Base-by-base conservation (phyloP, 148 eudicot genomes). In the Pouteria glomerata region DNA sequence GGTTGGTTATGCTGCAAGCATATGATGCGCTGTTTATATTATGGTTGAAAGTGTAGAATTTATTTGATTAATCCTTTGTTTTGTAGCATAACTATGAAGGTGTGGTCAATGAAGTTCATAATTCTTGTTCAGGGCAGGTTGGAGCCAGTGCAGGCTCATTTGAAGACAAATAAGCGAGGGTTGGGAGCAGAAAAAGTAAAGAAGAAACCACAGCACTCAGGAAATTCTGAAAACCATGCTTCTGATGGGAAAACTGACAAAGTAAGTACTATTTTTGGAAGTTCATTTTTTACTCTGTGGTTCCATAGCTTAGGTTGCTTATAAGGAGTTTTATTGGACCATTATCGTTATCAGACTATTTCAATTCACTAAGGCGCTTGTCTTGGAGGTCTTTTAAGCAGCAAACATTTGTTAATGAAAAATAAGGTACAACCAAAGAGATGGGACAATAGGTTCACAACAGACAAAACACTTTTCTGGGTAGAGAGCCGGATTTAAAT, bases 81-180 rank as follows among this genome's bases (percentile, higher is more conserved):
- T 23, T 23, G 19, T 23, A 21, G 31, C 29, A 24, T 63, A 30
- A 39, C 30, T 37, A 24, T 37, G 66, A 7, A 1, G 24, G 14
- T 6, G 15, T 64, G 24, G 42, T 64, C 16, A 44, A 0, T 45
- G n/a, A n/a, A n/a, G n/a, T n/a, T n/a, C n/a, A n/a, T 24, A 3
- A 24, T 58, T 51, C 33, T 37, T 57, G 55, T 71, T 80, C 86
- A 93, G 96, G 96, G 98, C 64, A 84, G 98, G 70, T 78, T 90
- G 82, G 96, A 93, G 79, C 98, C 98, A 61, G 64, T 93, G 64
- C 79, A 84, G 72, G 75, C 96, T 64, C 66, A 73, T 71, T 31
- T 85, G 23, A 88, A 85, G 80, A 90, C 80, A 74, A 88, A 90
- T 74, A 90, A 87, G 78, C 78, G 84, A 73, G 98, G 98, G 16